These are phyloP conservation scores for Cystofilobasidium capitatum DNA, from an alignment of 768 basidiomycete species.

Conservation along the genomic window DNA sequence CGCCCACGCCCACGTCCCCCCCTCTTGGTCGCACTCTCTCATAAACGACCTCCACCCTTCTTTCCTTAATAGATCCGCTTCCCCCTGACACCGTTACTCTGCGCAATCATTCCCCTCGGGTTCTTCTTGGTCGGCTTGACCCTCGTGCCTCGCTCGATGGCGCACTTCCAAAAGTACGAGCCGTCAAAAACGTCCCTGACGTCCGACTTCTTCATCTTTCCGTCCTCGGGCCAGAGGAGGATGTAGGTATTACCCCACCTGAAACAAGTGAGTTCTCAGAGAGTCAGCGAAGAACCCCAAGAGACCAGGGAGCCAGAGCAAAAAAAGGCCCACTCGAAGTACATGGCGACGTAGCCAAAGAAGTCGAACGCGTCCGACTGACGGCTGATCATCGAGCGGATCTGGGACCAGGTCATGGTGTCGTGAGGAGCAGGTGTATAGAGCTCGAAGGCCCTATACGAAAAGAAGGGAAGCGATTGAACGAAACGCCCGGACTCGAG, in stretches of 20 bases:
- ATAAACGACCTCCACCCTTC: not conserved
- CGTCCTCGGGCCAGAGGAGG: conserved; percentile 43
- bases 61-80: conserved; percentile 1
- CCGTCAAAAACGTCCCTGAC: conserved; percentile 44
- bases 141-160: not conserved
- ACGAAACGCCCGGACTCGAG: not conserved
- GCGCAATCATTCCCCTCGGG: not conserved
- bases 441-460: not conserved
- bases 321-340: conserved; percentile 5
- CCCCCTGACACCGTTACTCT: not conserved
- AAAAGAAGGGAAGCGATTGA: not conserved
- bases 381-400: conserved; percentile 38
- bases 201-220: conserved; percentile 43
- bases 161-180: not conserved
- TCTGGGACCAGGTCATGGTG: conserved; percentile 34
- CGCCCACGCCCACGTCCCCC: not conserved
- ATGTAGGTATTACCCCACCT: conserved; percentile 41
- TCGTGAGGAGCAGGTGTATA: conserved; percentile 31
- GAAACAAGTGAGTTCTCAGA: not conserved
- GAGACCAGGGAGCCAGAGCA: not conserved
- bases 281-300: not conserved
- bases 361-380: conserved; percentile 31
- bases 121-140: conserved; percentile 4
- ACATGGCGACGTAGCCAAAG: conserved; percentile 34
- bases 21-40: not conserved